A percentile compares a stretch with the other conserved stretches of the same genome.
Evolutionary conservation across 768 basidiomycete genomes (phyloP).

Genomic region (Grammothele lineata): DNA sequence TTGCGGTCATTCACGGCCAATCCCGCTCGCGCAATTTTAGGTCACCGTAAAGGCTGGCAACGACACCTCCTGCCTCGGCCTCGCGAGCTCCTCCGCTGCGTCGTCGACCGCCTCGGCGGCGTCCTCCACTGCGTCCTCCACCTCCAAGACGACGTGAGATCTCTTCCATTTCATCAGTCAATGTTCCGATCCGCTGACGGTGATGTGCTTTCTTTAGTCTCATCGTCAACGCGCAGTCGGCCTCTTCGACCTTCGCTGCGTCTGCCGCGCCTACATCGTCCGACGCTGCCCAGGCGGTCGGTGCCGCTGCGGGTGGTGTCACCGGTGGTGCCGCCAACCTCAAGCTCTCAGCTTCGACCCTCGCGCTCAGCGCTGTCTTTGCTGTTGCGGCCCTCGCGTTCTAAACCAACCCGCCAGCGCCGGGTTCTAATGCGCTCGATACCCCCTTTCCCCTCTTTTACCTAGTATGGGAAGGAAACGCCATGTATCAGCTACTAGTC

Average conservation of each 20-base stretch:
- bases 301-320: constrained; percentile 33
- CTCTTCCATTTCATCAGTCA: background rate
- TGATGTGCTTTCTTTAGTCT: constrained; percentile 6
- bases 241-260: constrained; percentile 10
- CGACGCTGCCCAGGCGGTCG: constrained; percentile 22
- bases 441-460: constrained; percentile 5
- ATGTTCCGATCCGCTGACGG: no score
- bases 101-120: constrained; percentile 1
- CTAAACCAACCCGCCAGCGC: constrained; percentile 12
- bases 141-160: constrained; percentile 16
- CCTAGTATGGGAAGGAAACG: constrained; percentile 13
- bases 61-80: constrained; percentile 35
- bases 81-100: constrained; percentile 10
- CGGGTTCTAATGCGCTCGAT: constrained; percentile 10
- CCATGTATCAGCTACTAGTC: constrained; percentile 17
- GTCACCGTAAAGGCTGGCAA: constrained; percentile 32
- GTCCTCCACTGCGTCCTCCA: constrained; percentile 3
- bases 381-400: constrained; percentile 21
- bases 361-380: constrained; percentile 21
- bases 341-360: constrained; percentile 19
- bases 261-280: constrained; percentile 13
- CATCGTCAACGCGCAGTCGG: constrained; percentile 13
- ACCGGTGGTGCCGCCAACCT: constrained; percentile 24
- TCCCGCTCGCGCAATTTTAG: constrained; percentile 21
- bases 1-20: background rate